Evolutionary conservation across 139 green algal genomes (phyloP), one percentile per base, ranked within the genome.

Genomic region (Tetratostichococcus sp.): DNA sequence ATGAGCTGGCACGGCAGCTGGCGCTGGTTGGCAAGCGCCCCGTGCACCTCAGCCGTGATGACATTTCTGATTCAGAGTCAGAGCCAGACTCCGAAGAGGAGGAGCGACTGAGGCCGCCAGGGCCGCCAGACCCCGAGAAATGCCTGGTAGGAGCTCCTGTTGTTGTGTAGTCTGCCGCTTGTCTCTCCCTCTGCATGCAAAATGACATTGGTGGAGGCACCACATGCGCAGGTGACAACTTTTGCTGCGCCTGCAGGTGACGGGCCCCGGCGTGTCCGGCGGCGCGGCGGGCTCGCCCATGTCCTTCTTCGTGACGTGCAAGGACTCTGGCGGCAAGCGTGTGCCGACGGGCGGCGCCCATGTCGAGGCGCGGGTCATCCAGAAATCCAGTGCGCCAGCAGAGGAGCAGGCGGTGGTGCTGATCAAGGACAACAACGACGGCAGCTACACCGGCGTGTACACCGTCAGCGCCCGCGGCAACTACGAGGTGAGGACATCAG

Each of bases 381-480:
- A 80, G 0, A 59, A 65, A 31, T 35, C 62, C 33, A 35, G 59
- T 19, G 57, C 50, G 17, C 72, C 72, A 3, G 75, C 73, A 4
- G 70, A 67, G 0, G 74, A 81, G 43, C 25, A 76, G 2, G 65
- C 86, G 4, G 30, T 59, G 14, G 89, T 82, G 0, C 70, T 81
- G 1, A 83, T 96, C 4, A 78, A 78, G 30, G 93, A 97, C 78
- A 86, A 93, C 57, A 70, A 79, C 11, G 86, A 97, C 70, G 93
- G 93, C 75, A 90, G 83, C 16, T 97, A 97, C 79, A 93, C 86
- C 14, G 89, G 84, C 59, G 88, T 68, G 0, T 97, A 97, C 85
- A 86, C 85, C 0, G 82, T 92, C 0, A 83, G 83, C 22, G 66
- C 65, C 2, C 90, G 90, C 43, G 93, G 93, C 67, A 91, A 92